A percentile compares a stretch with the other conserved stretches of the same genome.
Conservation (phyloP, 1,139 yeast species). For the Saccharomyces hybrid region DNA sequence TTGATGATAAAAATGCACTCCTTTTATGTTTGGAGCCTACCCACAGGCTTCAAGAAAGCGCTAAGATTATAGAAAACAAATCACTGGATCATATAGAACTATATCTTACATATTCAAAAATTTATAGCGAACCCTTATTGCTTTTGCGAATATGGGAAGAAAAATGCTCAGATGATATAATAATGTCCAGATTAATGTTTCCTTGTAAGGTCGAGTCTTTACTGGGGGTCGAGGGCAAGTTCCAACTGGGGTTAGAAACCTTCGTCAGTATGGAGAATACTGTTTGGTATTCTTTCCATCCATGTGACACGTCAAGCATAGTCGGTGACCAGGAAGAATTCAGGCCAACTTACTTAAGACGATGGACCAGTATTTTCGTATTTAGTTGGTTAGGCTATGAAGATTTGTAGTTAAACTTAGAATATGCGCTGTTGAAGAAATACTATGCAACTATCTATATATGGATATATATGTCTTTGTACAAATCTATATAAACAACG, state of each 20-base stretch:
- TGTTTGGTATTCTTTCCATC: conserved; percentile 25
- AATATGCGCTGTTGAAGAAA: neutral
- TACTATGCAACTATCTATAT: neutral
- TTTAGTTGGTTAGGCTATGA: conserved; percentile 25
- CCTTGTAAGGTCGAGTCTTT: conserved; percentile 7
- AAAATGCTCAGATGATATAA: conserved; percentile 1
- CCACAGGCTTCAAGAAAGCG: neutral
- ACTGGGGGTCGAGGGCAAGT: conserved; percentile 3
- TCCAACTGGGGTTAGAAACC: conserved; percentile 10
- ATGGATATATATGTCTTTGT: neutral
- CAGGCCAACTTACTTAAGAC: conserved; percentile 12
- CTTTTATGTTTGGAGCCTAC: neutral
- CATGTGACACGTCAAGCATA: conserved; percentile 26
- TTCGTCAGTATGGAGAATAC: conserved; percentile 4
- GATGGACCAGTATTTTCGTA: conserved; percentile 25
- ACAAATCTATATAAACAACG: neutral
- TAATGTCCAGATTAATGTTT: neutral
- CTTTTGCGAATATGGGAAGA: conserved; percentile 16
- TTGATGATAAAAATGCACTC: neutral
- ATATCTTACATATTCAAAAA: conserved; percentile 11
- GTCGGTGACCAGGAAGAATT: conserved; percentile 12
- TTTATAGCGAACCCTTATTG: conserved; percentile 21
- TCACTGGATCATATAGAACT: conserved; percentile 9
- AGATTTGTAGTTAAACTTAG: neutral
- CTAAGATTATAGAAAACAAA: neutral